Conservation (phyloP, 495 filamentous ascomycete genomes). For the Tuber umbilicatum region DNA sequence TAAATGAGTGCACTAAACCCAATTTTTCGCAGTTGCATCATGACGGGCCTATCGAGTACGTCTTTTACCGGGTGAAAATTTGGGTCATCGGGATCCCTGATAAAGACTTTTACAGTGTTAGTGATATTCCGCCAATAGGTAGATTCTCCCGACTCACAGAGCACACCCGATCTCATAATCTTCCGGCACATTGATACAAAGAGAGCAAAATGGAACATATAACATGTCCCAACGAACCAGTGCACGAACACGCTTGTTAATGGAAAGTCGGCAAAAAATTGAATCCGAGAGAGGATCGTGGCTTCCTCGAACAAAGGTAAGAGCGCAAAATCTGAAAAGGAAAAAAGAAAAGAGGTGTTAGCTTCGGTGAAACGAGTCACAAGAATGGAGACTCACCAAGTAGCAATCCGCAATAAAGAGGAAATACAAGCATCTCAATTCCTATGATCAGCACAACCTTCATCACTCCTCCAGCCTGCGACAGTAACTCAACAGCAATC, state of each 20-base stretch:
- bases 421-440: conserved; percentile 98
- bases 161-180: conserved; percentile 85
- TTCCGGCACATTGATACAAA: conserved; percentile 99
- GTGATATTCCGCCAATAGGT: conserved; percentile 13
- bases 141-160: conserved; percentile 56
- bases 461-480: conserved; percentile 91
- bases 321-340: conserved; percentile 61
- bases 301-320: conserved; percentile 80
- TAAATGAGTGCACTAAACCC: conserved; percentile 93
- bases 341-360: conserved; percentile 9
- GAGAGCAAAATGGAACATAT: conserved; percentile 99
- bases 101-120: conserved; percentile 64
- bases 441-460: conserved; percentile 98
- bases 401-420: conserved; percentile 86
- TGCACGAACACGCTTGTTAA: conserved; percentile 90
- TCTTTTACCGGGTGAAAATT: conserved; percentile 97
- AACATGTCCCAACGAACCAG: conserved; percentile 97
- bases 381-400: conserved; percentile 45
- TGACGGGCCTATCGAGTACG: conserved; percentile 86
- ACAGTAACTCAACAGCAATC: conserved; percentile 69
- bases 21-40: conserved; percentile 92
- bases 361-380: background rate
- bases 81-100: conserved; percentile 95
- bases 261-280: conserved; percentile 67
- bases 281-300: conserved; percentile 64